Conservation (phyloP, 306 rosid genomes). For the Quercus agrifolia region DNA sequence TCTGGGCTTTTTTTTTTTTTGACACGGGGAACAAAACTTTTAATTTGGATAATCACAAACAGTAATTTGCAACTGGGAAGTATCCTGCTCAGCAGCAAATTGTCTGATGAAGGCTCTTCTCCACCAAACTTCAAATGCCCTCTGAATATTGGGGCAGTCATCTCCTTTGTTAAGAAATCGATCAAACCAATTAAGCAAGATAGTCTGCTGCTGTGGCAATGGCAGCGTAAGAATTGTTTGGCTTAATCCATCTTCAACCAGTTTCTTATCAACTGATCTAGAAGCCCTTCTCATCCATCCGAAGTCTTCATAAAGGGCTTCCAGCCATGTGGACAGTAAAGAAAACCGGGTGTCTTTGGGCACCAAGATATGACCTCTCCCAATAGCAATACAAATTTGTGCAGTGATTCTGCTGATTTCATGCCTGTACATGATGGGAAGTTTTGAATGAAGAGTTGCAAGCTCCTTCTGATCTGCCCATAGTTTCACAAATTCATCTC, state of each 20-base stretch:
- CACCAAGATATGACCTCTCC: slow-evolving; percentile 71
- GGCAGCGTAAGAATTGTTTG: slow-evolving; percentile 86
- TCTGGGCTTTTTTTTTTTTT: background rate
- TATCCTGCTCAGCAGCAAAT: slow-evolving; percentile 46
- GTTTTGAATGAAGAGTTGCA: slow-evolving; percentile 66
- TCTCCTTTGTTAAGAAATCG: slow-evolving; percentile 84
- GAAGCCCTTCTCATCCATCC: slow-evolving; percentile 90
- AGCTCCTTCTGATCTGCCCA: slow-evolving; percentile 96
- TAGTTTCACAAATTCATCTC: slow-evolving; percentile 75
- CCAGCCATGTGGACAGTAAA: slow-evolving; percentile 80
- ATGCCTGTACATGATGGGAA: slow-evolving; percentile 65
- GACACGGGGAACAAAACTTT: slow-evolving; percentile 17
- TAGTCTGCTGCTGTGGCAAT: slow-evolving; percentile 67
- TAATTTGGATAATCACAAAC: slow-evolving; percentile 55
- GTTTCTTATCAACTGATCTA: slow-evolving; percentile 58
- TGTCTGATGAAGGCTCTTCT: slow-evolving; percentile 80
- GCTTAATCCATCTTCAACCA: slow-evolving; percentile 80
- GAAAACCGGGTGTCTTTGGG: slow-evolving; percentile 69
- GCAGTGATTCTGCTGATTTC: slow-evolving; percentile 85
- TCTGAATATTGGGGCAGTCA: slow-evolving; percentile 85
- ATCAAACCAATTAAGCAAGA: slow-evolving; percentile 77
- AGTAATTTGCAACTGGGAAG: slow-evolving; percentile 68
- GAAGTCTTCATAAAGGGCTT: slow-evolving; percentile 81
- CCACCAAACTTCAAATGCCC: slow-evolving; percentile 98
- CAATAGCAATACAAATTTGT: slow-evolving; percentile 74